Evolutionary conservation across 345 rosid species (phyloP).

Genomic region (Acer yangbiense): DNA sequence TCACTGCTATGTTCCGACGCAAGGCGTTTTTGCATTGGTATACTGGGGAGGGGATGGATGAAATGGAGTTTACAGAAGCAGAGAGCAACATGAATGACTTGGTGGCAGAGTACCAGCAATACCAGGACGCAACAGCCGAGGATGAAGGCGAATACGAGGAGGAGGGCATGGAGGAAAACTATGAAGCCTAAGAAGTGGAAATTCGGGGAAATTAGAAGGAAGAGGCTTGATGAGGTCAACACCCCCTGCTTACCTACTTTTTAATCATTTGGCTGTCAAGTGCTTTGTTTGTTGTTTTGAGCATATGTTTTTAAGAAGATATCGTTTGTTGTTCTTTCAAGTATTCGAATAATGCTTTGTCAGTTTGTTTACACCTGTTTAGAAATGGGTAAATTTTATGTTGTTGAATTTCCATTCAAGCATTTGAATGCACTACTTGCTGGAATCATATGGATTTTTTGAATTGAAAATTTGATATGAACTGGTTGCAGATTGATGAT

Average conservation of each 20-base stretch:
- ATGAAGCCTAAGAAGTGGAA: slow-evolving; percentile 32
- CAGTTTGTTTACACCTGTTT: neutral
- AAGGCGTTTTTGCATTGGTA: slow-evolving; percentile 98
- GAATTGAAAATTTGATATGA: neutral
- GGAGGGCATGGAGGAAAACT: slow-evolving; percentile 46
- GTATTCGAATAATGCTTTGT: slow-evolving; percentile 25
- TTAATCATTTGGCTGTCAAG: slow-evolving; percentile 10
- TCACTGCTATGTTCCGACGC: slow-evolving; percentile 96
- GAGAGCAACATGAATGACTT: slow-evolving; percentile 98
- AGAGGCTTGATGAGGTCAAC: slow-evolving; percentile 15
- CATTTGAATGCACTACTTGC: neutral
- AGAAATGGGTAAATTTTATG: neutral
- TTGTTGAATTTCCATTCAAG: neutral
- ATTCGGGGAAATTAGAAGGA: slow-evolving; percentile 4
- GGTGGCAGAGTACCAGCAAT: slow-evolving; percentile 93
- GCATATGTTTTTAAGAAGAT: slow-evolving; percentile 11
- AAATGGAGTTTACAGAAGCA: slow-evolving; percentile 98
- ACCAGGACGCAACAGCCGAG: slow-evolving; percentile 93
- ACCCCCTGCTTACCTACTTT: neutral
- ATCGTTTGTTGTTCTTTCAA: slow-evolving; percentile 11
- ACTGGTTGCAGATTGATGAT: neutral
- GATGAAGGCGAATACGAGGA: slow-evolving; percentile 88
- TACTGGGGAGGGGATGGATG: slow-evolving; percentile 98
- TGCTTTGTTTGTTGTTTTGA: slow-evolving; percentile 13
- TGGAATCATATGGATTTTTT: neutral